Base-by-base conservation (phyloP, 2,329 filamentous ascomycete species). In the Cordyceps fumosorosea region DNA sequence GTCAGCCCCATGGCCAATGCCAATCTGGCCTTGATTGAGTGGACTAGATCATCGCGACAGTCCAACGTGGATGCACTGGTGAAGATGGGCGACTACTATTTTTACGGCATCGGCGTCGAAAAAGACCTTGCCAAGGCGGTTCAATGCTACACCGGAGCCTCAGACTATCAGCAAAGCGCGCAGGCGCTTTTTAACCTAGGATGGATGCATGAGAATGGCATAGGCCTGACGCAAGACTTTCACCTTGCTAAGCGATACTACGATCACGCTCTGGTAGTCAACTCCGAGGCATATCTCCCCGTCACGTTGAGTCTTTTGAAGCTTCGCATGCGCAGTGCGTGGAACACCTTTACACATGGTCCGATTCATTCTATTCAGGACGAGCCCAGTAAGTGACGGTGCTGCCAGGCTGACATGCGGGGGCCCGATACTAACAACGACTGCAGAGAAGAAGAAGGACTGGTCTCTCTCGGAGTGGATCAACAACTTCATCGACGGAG, bases 171-270 rank as follows among this genome's bases (percentile, higher is more conserved):
- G 67, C 89, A 92, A 71, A 96, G 91, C 68, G 95, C 93, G 2
- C 96, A 99, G 75, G 95, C 96, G 16, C 85, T 97, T 62, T 99
- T 92, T 84, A 98, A 99, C 69, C 80, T 99, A 16, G 96, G 95
- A 5, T 99, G 95, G 95, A 98, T 99, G 93, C 92, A 99, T 71
- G 95, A 99, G 76, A 97, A 98, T 70, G 95, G 95, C 8, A 82
- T 98, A 56, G 91, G 93, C 2, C 84, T 98, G 22, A 89, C 90
- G 60, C 95, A 99, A 72, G 95, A 99, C 72, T 99, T 96, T 73
- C 95, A 99, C 71, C 86, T 99, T 62, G 95, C 96, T 2, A 99
- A 99, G 76, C 83, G 95, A 60, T 96, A 93, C 75, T 99, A 99
- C 71, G 95, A 99, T 69, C 84, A 95, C 64, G 93, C 95, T 1